phyloP scores from a whole-genome alignment of 2,329 filamentous ascomycete species.

The Tolypocladium guangdongense region DNA sequence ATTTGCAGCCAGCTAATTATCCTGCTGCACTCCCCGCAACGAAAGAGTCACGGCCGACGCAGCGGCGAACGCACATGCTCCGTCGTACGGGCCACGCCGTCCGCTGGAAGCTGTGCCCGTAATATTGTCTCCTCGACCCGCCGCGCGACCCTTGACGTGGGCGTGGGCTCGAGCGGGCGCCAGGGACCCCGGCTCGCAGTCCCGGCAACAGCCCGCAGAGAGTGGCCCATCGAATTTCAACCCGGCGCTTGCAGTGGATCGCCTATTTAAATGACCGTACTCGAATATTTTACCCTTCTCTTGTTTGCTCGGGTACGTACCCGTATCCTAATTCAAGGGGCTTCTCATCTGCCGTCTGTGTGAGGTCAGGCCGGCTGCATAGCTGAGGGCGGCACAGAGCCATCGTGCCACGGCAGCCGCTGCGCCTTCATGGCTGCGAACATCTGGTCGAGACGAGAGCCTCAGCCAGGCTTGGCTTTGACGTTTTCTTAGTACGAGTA shows the following conservation, averaged over 20 bases:
- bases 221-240: conserved; percentile 4
- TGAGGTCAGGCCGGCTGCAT: not conserved
- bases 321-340: too few species aligned
- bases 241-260: conserved; percentile 4
- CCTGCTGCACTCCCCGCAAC: not conserved
- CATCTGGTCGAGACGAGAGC: not conserved
- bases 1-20: not conserved
- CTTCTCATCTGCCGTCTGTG: not conserved
- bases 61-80: not conserved
- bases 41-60: too few species aligned
- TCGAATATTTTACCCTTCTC: too few species aligned
- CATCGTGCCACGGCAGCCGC: not conserved
- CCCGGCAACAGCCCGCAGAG: conserved; percentile 4
- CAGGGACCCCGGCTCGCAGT: conserved; percentile 1
- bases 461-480: not conserved
- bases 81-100: not conserved
- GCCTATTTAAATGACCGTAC: conserved; percentile 3
- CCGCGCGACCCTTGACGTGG: not conserved
- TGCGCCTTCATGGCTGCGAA: not conserved
- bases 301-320: too few species aligned
- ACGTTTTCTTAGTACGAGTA: not conserved
- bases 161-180: not conserved
- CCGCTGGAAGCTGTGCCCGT: not conserved
- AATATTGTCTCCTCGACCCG: not conserved
- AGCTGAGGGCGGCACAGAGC: not conserved